Percentiles rank a stretch among this genome's conserved stretches.
These are phyloP conservation scores for Styphnolobium japonicum DNA, from an alignment of 306 rosid species.

Conservation along the genomic window DNA sequence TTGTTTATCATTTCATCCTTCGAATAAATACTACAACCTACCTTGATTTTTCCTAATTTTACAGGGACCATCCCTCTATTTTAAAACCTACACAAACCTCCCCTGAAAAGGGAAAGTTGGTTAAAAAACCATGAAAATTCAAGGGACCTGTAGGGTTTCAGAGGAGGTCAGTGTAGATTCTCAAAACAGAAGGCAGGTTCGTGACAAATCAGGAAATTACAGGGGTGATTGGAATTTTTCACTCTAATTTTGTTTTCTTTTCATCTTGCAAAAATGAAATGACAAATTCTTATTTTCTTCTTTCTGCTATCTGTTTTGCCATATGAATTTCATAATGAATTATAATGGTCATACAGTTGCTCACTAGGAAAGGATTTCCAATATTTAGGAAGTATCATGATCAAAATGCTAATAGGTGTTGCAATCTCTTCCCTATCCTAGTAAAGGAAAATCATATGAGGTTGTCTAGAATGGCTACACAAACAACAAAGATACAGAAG, in stretches of 20 bases:
- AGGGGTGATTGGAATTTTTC: neutral
- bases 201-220: neutral
- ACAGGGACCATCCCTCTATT: neutral
- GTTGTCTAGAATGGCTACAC: too few species aligned
- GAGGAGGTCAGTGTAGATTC: neutral
- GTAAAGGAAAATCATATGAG: too few species aligned
- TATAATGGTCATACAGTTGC: neutral
- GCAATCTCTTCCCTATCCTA: too few species aligned
- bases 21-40: neutral
- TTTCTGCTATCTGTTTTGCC: neutral
- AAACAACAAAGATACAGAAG: too few species aligned
- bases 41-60: neutral
- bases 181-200: neutral
- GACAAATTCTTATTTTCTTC: neutral
- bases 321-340: slow-evolving; percentile 3
- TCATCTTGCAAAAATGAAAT: neutral
- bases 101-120: too few species aligned
- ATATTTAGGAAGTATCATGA: slow-evolving; percentile 12
- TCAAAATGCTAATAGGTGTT: neutral
- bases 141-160: too few species aligned
- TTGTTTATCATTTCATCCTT: neutral
- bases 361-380: slow-evolving; percentile 5
- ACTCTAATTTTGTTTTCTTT: neutral
- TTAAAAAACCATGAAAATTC: neutral
- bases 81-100: neutral